These are phyloP conservation scores for Jackrogersella multiformis DNA, from an alignment of 495 filamentous ascomycete species.

Conservation along the genomic window DNA sequence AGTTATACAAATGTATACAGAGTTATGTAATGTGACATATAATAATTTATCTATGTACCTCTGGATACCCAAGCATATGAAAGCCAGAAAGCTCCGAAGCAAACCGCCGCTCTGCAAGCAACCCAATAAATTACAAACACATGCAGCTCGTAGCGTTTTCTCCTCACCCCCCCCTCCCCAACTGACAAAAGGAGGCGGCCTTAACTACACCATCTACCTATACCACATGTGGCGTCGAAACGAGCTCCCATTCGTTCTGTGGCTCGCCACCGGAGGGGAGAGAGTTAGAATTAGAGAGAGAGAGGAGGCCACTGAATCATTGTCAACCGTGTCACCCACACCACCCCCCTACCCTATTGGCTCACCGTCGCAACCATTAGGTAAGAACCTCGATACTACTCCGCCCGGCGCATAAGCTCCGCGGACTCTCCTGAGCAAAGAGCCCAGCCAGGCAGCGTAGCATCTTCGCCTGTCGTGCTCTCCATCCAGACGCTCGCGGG, in stretches of 20 bases:
- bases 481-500: background rate
- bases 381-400: slow-evolving; percentile 16
- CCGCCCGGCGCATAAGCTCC: slow-evolving; percentile 18
- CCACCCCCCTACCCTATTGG: slow-evolving; percentile 17
- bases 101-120: slow-evolving; percentile 18
- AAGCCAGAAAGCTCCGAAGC: background rate
- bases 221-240: slow-evolving; percentile 29
- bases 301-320: slow-evolving; percentile 25
- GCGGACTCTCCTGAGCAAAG: background rate
- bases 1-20: no score
- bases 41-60: no score
- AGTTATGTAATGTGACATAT: background rate
- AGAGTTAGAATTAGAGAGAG: no score
- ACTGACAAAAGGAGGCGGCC: background rate
- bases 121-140: background rate
- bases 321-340: slow-evolving; percentile 27
- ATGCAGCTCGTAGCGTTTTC: slow-evolving; percentile 3
- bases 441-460: slow-evolving; percentile 6
- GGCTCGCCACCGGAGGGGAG: background rate
- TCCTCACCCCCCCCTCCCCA: background rate
- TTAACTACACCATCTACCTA: no score
- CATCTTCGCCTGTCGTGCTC: slow-evolving; percentile 9
- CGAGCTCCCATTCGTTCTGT: slow-evolving; percentile 28
- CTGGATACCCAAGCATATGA: background rate
- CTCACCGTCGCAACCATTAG: background rate